Percentiles rank a stretch among this genome's conserved stretches.
These are phyloP conservation scores for Carex arenaria DNA, from an alignment of 202 grass and related monocot genomes.

Conservation along the genomic window DNA sequence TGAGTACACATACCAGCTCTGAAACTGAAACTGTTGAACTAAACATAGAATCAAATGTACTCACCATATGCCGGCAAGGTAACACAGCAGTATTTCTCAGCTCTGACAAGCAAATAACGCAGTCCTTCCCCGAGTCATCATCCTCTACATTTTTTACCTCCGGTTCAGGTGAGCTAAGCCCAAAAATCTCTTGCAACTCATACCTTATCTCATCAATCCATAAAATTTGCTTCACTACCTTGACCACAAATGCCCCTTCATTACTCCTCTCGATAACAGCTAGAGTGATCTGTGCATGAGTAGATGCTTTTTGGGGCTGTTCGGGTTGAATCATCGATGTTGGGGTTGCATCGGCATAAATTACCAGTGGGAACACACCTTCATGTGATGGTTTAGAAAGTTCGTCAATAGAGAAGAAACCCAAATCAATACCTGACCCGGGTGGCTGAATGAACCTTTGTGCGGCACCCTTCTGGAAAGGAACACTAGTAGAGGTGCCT, in stretches of 20 bases:
- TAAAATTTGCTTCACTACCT: slow-evolving; percentile 87
- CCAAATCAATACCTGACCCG: slow-evolving; percentile 76
- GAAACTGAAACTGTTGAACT: background rate
- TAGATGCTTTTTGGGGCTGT: slow-evolving; percentile 22
- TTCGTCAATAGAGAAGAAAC: slow-evolving; percentile 85
- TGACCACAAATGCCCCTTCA: slow-evolving; percentile 58
- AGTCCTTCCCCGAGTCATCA: slow-evolving; percentile 71
- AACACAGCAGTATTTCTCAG: slow-evolving; percentile 80
- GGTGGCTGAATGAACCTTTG: slow-evolving; percentile 79
- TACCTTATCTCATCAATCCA: slow-evolving; percentile 62
- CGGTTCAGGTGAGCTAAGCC: slow-evolving; percentile 47
- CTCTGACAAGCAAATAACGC: slow-evolving; percentile 95
- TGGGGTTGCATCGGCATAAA: slow-evolving; percentile 62
- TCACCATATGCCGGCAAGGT: slow-evolving; percentile 96
- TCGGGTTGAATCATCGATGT: slow-evolving; percentile 26
- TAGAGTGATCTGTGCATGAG: slow-evolving; percentile 81
- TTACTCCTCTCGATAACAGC: slow-evolving; percentile 71
- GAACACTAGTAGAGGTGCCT: slow-evolving; percentile 40
- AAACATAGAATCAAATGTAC: slow-evolving; percentile 2
- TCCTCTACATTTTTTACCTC: slow-evolving; percentile 40
- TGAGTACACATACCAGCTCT: background rate
- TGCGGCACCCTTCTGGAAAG: slow-evolving; percentile 62
- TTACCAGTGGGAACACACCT: slow-evolving; percentile 59
- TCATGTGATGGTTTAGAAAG: slow-evolving; percentile 65
- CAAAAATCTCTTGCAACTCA: slow-evolving; percentile 89